Evolutionary conservation across 441 rosid genomes (phyloP).

Genomic region (Corymbia citriodora): DNA sequence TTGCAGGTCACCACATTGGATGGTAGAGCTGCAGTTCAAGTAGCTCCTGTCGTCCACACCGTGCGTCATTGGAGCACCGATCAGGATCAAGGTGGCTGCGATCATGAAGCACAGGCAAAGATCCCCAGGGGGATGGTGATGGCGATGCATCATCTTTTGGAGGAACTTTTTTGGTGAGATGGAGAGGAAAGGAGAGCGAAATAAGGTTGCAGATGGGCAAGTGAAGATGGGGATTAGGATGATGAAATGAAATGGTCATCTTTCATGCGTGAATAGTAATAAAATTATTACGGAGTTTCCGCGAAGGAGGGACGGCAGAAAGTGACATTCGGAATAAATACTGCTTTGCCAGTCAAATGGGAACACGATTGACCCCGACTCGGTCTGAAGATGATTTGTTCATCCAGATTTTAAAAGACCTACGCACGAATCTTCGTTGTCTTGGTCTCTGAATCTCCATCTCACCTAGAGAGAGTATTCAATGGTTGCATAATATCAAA

Average conservation of each 20-base stretch:
- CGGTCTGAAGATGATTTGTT: not conserved
- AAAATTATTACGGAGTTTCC: not conserved
- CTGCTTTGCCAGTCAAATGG: not conserved
- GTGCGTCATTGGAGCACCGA: not conserved
- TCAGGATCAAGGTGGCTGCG: not conserved
- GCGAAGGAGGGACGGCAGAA: not conserved
- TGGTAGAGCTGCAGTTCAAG: constrained; percentile 6
- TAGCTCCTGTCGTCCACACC: not conserved
- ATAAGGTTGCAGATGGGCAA: not conserved
- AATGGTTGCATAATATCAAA: not conserved
- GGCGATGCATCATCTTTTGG: not conserved
- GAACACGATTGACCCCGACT: not conserved
- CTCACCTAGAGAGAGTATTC: not conserved
- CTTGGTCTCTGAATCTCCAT: not conserved
- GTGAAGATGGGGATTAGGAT: not conserved
- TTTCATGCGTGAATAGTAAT: not conserved
- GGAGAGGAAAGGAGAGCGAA: not conserved
- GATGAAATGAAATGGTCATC: not conserved
- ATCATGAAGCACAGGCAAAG: not conserved
- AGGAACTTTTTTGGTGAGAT: not conserved
- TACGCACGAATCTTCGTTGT: not conserved
- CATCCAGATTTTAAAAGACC: not conserved
- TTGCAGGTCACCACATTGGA: constrained; percentile 1
- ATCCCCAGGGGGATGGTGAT: not conserved
- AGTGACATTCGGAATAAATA: not conserved